A percentile compares a stretch with the other conserved stretches of the same genome.
Evolutionary conservation across 805 yeast genomes (phyloP).

Genomic region (Diddensiella santjacobensis): DNA sequence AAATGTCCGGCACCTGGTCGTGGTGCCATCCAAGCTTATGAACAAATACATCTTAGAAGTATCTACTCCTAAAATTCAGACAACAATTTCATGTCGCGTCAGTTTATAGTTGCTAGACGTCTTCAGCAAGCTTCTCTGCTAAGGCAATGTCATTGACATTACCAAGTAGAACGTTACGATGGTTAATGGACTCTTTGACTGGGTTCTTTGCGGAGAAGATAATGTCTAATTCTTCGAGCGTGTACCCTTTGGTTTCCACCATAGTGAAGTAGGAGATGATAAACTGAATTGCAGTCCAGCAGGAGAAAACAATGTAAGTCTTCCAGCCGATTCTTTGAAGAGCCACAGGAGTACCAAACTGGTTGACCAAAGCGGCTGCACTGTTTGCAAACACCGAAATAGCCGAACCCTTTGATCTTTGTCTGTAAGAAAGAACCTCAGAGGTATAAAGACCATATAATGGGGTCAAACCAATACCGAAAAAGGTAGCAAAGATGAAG

Average conservation of each 20-base stretch:
- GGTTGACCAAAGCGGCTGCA: conserved; percentile 13
- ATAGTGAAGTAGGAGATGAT: conserved; percentile 58
- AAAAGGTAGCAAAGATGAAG: conserved; percentile 13
- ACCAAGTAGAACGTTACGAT: conserved; percentile 6
- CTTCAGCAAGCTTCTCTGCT: conserved; percentile 1
- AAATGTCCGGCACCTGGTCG: conserved; percentile 34
- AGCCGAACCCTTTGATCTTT: conserved; percentile 29
- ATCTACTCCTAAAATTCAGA: too few relatives aligned
- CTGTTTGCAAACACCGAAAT: conserved; percentile 17
- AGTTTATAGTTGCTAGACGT: too few relatives aligned
- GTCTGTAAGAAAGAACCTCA: conserved; percentile 28
- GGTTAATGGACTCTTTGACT: conserved; percentile 11
- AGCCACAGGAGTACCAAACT: conserved; percentile 26
- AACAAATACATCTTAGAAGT: too few relatives aligned
- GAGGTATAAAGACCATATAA: conserved; percentile 35
- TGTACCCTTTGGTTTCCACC: conserved; percentile 71
- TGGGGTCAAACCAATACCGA: conserved; percentile 33
- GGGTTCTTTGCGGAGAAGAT: conserved; percentile 33
- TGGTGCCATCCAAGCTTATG: conserved; percentile 78
- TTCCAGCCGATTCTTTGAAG: conserved; percentile 32
- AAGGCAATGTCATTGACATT: neutral
- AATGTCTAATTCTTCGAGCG: conserved; percentile 74
- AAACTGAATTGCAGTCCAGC: conserved; percentile 30
- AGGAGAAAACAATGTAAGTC: conserved; percentile 31
- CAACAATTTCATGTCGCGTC: too few relatives aligned